Base-by-base conservation (phyloP, 2,329 filamentous ascomycete species). In the Teratosphaeria pseudoeucalypti region DNA sequence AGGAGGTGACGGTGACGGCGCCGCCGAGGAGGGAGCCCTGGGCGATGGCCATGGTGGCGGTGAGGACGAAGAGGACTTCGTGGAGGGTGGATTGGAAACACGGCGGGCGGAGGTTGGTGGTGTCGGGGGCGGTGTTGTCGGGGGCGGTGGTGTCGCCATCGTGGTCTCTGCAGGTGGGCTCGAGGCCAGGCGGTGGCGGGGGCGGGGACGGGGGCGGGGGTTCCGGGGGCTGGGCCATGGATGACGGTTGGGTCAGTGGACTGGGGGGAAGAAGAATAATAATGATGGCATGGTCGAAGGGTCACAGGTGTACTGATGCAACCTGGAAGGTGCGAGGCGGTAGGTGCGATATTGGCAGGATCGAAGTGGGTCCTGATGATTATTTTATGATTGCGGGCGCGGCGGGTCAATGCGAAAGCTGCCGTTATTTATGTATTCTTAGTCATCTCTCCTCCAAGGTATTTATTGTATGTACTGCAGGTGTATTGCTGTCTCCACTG, bases 41-140 rank as follows among this genome's bases (percentile, higher is more conserved):
- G 3, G 82, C 84, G 53, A 87, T 85, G 1, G 85, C 84, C 75
- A 87, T 82, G 1, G 85, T 88, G 10, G 84, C 82, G 47, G 84
- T 85, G 19, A 85, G 69, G 16, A 88, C 82, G 66, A 88, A 88
- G 2, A 85, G 73, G 43, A 83, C 77, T 74, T 88, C 85, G 66
- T 87, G 82, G 1, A 82, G 58, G 0, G 83, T 85, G 52, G 78
- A 85, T 52, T 72, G 79, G 76, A 89, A 88, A 72, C 82, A 85
- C 65, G 72, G 77, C 34, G 83, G 83, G 9, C 83, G 76, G 39
- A 55, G 62, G 57, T 64, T 65, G 47, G 64, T 66, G 23, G 66
- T 67, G 53, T 63, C 52, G 27, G 27, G 27, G 27, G 3, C 27
- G 27, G 3, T 29, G 29, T 2, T 62, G 58, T 57, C 23, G 23